Evolutionary conservation across 2,329 filamentous ascomycete species (phyloP).

Genomic region (Arthrobotrys megalospora): DNA sequence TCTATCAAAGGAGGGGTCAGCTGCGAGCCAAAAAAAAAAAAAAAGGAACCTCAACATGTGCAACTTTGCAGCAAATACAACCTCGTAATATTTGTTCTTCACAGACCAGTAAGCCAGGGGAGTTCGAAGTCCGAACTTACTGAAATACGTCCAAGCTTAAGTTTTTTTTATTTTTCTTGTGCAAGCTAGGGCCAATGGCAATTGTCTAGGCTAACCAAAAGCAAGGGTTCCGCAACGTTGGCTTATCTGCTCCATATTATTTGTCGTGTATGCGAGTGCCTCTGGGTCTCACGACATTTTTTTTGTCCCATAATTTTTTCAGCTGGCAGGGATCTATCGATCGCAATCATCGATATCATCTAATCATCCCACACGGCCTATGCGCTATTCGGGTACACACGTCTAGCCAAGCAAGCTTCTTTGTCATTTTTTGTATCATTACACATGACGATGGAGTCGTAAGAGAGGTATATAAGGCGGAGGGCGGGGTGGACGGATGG

Average conservation of each 20-base stretch:
- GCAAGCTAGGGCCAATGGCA: conserved; percentile 17
- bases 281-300: conserved; percentile 28
- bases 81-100: conserved; percentile 14
- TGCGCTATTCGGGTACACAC: conserved; percentile 7
- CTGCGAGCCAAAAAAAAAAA: conserved; percentile 22
- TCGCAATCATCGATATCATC: conserved; percentile 14
- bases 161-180: neutral
- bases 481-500: conserved; percentile 25
- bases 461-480: conserved; percentile 36
- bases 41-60: conserved; percentile 30
- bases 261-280: neutral
- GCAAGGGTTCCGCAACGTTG: conserved; percentile 1
- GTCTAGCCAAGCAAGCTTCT: conserved; percentile 54
- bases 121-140: neutral
- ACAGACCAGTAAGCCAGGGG: neutral
- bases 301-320: neutral
- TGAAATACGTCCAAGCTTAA: conserved; percentile 13
- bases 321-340: conserved; percentile 15
- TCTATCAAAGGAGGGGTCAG: conserved; percentile 47
- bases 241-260: conserved; percentile 31
- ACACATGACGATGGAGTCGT: conserved; percentile 42
- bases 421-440: conserved; percentile 59
- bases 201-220: conserved; percentile 12
- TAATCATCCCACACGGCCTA: conserved; percentile 13
- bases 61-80: conserved; percentile 39